Conservation (phyloP, 164 flowering plant species). For the Stephania cephalantha region DNA sequence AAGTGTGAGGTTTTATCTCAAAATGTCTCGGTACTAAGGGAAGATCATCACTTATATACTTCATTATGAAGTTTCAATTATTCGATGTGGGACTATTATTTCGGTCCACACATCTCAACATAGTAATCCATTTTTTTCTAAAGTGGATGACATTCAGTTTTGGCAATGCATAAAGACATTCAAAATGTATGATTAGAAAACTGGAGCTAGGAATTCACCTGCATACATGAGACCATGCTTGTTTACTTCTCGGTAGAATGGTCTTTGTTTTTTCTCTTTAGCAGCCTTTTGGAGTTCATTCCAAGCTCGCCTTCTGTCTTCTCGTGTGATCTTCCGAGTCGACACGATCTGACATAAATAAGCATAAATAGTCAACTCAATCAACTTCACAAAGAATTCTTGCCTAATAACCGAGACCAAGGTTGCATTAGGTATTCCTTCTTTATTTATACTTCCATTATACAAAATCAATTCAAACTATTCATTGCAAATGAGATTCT, state of each 20-base stretch:
- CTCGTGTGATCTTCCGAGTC: conserved; percentile 58
- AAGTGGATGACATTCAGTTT: no score
- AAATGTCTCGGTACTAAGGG: no score
- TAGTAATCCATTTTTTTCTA: no score
- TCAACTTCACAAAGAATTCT: background rate
- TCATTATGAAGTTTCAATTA: no score
- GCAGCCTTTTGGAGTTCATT: conserved; percentile 69
- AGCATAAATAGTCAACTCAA: background rate
- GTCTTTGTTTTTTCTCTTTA: conserved; percentile 50
- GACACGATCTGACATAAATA: conserved; percentile 54
- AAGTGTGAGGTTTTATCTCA: no score
- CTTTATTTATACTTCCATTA: background rate
- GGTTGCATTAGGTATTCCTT: background rate
- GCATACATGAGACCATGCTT: conserved; percentile 88
- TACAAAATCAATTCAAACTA: no score
- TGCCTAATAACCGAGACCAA: background rate
- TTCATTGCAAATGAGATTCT: background rate
- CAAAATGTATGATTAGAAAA: background rate
- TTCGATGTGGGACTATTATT: no score
- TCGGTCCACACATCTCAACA: no score
- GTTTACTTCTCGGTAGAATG: conserved; percentile 76
- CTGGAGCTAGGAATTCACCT: conserved; percentile 35
- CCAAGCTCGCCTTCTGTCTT: conserved; percentile 75
- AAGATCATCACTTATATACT: no score
- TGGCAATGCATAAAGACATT: background rate